phyloP scores from a whole-genome alignment of 139 green algal species.

The Chlorella sp. region DNA sequence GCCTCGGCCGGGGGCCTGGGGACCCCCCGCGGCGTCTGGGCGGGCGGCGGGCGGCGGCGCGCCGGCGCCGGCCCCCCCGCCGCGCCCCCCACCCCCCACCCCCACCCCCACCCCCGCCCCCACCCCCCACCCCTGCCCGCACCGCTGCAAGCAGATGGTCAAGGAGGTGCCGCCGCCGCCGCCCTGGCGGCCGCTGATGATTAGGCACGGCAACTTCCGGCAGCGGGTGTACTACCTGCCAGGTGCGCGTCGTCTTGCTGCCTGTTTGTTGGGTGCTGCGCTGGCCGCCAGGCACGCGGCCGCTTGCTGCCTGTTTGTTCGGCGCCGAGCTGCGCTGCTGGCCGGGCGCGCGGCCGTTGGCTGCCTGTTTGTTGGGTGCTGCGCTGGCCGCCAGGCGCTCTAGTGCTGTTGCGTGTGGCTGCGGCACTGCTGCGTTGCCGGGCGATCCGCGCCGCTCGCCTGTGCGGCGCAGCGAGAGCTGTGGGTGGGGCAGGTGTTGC shows the following conservation, averaged over 20 bases:
- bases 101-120: not conserved
- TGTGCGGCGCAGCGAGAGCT: too few relatives aligned
- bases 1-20: not conserved
- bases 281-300: not conserved
- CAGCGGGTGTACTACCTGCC: slow-evolving; percentile 71
- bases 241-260: not conserved
- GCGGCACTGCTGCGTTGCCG: not conserved
- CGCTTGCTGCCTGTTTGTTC: not conserved
- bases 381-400: not conserved
- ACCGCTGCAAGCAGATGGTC: slow-evolving; percentile 72
- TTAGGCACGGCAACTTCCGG: slow-evolving; percentile 66
- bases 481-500: too few relatives aligned
- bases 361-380: not conserved
- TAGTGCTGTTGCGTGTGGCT: not conserved
- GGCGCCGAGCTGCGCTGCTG: not conserved
- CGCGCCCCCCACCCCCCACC: not conserved
- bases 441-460: too few relatives aligned
- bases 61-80: not conserved
- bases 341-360: not conserved
- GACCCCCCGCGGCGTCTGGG: not conserved
- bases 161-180: slow-evolving; percentile 63
- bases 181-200: slow-evolving; percentile 56
- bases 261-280: not conserved
- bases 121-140: not conserved
- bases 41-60: not conserved